A percentile compares a stretch with the other conserved stretches of the same genome.
Conservation (phyloP, 2,329 filamentous ascomycete species). For the Pestalotiopsis sp. region DNA sequence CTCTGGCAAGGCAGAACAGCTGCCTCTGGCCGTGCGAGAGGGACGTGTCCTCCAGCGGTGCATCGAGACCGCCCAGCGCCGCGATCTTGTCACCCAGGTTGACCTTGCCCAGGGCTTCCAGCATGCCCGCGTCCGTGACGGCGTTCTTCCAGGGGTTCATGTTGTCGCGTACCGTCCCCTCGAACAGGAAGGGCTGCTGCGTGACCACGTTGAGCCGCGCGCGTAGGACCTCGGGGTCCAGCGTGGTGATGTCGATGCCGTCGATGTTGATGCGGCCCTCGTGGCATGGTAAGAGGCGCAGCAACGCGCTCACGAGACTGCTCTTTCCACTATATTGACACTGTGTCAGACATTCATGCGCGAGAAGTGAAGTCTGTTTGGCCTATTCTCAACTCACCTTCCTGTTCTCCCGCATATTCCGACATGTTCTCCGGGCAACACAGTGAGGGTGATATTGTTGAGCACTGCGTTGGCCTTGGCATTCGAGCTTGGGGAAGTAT, state of each 20-base stretch:
- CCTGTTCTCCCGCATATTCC: conserved; percentile 8
- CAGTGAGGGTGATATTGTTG: neutral
- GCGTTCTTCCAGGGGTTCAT: conserved; percentile 30
- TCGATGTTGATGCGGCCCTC: conserved; percentile 31
- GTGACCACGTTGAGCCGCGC: conserved; percentile 52
- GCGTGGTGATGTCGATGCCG: conserved; percentile 33
- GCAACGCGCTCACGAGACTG: conserved; percentile 41
- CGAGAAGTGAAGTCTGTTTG: neutral
- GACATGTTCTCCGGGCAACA: neutral
- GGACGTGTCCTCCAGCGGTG: conserved; percentile 45
- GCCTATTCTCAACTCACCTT: neutral
- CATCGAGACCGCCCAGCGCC: conserved; percentile 36
- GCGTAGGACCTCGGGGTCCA: conserved; percentile 41
- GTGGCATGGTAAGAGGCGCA: conserved; percentile 31
- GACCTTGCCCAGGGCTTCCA: conserved; percentile 34
- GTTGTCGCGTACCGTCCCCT: conserved; percentile 37
- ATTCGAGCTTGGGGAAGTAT: neutral
- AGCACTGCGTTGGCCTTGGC: neutral
- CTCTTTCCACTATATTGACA: conserved; percentile 43
- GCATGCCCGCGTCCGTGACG: conserved; percentile 33
- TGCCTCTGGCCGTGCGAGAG: conserved; percentile 64
- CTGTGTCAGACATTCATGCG: neutral
- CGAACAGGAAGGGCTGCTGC: conserved; percentile 56
- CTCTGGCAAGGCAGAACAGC: conserved; percentile 62
- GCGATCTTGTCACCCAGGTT: conserved; percentile 34